phyloP scores from a whole-genome alignment of 2,329 filamentous ascomycete species.

The Nemania sp. region DNA sequence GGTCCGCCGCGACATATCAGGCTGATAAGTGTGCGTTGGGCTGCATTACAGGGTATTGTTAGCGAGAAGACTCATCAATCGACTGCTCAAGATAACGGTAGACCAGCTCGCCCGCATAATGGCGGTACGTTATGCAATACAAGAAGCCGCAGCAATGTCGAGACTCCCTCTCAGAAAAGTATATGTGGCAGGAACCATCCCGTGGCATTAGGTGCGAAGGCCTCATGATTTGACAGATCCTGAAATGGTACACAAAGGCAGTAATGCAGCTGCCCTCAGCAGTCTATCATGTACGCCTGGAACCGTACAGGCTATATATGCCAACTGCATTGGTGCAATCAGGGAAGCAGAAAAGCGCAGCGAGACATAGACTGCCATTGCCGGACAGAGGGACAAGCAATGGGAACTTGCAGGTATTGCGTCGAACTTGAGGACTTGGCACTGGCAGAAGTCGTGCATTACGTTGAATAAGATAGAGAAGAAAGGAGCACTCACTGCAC shows the following conservation, averaged over 20 bases:
- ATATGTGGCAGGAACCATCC: too few species aligned
- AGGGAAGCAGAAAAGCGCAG: conserved; percentile 9
- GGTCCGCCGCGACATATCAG: conserved; percentile 55
- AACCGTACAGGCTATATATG: conserved; percentile 17
- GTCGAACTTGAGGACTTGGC: conserved; percentile 14
- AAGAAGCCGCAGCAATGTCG: too few species aligned
- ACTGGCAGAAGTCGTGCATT: conserved; percentile 18
- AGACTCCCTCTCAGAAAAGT: conserved; percentile 5
- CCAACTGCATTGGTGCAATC: conserved; percentile 9
- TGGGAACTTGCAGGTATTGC: conserved; percentile 19
- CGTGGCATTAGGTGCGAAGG: too few species aligned
- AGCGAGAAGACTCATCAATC: conserved; percentile 34
- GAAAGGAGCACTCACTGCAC: conserved; percentile 58
- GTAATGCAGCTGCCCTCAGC: conserved; percentile 7
- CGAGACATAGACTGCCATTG: conserved; percentile 7
- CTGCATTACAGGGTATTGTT: conserved; percentile 46
- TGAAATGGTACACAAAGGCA: too few species aligned
- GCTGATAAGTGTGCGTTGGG: conserved; percentile 52
- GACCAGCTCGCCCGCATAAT: conserved; percentile 27
- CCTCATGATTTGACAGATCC: too few species aligned
- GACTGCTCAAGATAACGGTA: conserved; percentile 25
- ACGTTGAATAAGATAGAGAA: conserved; percentile 14
- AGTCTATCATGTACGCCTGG: too few species aligned
- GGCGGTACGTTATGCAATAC: conserved; percentile 23
- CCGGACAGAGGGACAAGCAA: conserved; percentile 13